phyloP scores from a whole-genome alignment of 2,329 filamentous ascomycete species.

The Parasarocladium wereldwijsianum region DNA sequence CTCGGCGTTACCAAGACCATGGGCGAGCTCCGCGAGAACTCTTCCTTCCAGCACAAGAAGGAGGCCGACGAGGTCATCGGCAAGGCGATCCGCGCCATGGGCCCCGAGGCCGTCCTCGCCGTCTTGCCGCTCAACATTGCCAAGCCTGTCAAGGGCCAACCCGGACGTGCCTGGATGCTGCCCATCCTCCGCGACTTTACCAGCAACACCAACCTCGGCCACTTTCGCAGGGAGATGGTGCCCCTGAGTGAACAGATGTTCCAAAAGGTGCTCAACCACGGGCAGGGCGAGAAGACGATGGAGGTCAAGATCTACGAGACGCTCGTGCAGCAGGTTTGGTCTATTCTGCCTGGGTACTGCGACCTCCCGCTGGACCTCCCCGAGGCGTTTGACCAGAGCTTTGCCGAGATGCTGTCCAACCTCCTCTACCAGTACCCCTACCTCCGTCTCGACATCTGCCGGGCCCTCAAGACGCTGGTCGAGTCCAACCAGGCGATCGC shows the following conservation, averaged over 20 bases:
- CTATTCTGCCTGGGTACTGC: conserved; percentile 84
- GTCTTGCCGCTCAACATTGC: conserved; percentile 77
- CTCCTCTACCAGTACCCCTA: conserved; percentile 86
- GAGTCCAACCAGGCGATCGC: conserved; percentile 82
- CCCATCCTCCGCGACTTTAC: conserved; percentile 82
- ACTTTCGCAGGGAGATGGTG: conserved; percentile 77
- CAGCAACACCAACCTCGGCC: conserved; percentile 71
- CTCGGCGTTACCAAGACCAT: conserved; percentile 61
- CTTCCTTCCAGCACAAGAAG: conserved; percentile 85
- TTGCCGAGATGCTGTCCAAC: conserved; percentile 84
- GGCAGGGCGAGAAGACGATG: conserved; percentile 74
- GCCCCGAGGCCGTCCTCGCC: conserved; percentile 67
- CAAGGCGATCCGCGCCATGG: conserved; percentile 78
- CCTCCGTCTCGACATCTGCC: conserved; percentile 74
- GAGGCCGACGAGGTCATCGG: conserved; percentile 85
- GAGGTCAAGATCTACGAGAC: conserved; percentile 98
- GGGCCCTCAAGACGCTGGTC: conserved; percentile 69
- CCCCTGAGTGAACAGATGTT: conserved; percentile 84
- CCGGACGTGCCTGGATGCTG: conserved; percentile 86
- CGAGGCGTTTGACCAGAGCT: conserved; percentile 67
- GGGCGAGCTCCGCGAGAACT: conserved; percentile 75
- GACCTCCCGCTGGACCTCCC: conserved; percentile 71
- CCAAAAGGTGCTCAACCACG: conserved; percentile 74
- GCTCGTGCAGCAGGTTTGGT: conserved; percentile 90
- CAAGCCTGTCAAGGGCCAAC: conserved; percentile 60